Percentiles rank a stretch among this genome's conserved stretches.
These are phyloP conservation scores for Phytophthora pini DNA, from an alignment of 352 stramenopile species.

Conservation along the genomic window DNA sequence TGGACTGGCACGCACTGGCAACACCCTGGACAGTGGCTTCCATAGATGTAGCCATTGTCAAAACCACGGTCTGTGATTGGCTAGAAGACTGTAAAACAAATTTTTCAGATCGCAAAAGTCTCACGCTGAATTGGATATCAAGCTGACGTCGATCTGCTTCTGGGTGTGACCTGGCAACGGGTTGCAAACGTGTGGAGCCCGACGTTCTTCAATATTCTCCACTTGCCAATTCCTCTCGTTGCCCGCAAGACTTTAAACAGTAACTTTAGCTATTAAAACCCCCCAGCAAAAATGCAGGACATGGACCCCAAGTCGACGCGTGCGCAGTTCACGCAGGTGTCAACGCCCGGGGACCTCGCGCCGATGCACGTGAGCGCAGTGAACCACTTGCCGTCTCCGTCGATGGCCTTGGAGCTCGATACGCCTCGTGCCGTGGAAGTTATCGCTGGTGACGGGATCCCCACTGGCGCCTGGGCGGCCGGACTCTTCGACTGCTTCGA, in stretches of 20 bases:
- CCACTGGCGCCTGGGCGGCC: conserved; percentile 41
- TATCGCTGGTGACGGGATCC: conserved; percentile 28
- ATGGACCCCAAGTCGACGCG: conserved; percentile 36
- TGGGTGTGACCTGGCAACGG: conserved; percentile 15
- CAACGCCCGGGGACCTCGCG: conserved; percentile 21
- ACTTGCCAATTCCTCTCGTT: conserved; percentile 19
- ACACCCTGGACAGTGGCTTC: conserved; percentile 15
- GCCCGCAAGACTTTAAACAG: conserved; percentile 5
- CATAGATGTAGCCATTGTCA: conserved; percentile 4
- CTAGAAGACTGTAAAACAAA: conserved; percentile 8
- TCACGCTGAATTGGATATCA: conserved; percentile 12
- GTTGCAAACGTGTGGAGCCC: conserved; percentile 10
- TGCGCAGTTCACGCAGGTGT: conserved; percentile 35
- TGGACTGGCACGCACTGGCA: conserved; percentile 4
- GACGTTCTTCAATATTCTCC: background rate
- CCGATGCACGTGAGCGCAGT: conserved; percentile 15
- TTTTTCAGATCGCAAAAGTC: conserved; percentile 16
- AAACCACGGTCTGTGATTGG: conserved; percentile 4
- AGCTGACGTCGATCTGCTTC: conserved; percentile 10
- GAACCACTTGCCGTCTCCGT: conserved; percentile 35
- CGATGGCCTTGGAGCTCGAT: conserved; percentile 29
- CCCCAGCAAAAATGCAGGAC: conserved; percentile 19
- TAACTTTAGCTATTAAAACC: background rate
- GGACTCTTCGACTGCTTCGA: conserved; percentile 52
- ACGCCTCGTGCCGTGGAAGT: conserved; percentile 35